Percentiles rank a stretch among this genome's conserved stretches.
Conservation (phyloP, 768 basidiomycete species). For the Tricholoma sp. region DNA sequence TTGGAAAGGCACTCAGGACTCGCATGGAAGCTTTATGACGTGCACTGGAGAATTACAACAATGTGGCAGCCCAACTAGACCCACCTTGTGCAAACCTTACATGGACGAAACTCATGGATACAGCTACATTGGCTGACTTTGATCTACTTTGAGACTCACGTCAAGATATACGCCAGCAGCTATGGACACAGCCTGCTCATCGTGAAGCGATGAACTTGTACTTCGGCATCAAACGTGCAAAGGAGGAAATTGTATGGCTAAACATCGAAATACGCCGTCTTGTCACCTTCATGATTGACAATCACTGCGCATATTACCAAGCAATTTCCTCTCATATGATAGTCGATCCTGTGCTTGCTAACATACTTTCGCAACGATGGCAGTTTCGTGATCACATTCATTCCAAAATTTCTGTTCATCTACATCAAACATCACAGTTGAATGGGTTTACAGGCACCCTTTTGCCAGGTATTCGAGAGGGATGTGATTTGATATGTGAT, state of each 20-base stretch:
- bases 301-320: not conserved
- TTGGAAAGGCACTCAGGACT: slow-evolving; percentile 26
- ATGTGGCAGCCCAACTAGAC: slow-evolving; percentile 11
- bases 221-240: not conserved
- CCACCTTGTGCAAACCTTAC: not conserved
- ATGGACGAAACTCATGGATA: not conserved
- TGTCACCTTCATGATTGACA: not conserved
- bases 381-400: not conserved
- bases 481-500: not conserved
- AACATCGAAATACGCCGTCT: too few species aligned
- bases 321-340: not conserved
- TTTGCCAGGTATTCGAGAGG: not conserved
- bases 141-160: not conserved
- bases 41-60: slow-evolving; percentile 27
- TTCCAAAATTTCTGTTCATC: not conserved
- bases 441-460: too few species aligned
- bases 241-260: not conserved
- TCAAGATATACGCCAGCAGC: not conserved
- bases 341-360: not conserved
- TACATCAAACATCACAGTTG: not conserved
- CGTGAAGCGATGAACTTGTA: too few species aligned
- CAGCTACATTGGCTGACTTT: not conserved
- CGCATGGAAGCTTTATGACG: slow-evolving; percentile 24
- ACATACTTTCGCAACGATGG: not conserved
- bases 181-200: slow-evolving; percentile 2